Evolutionary conservation across 169 alveolate species (phyloP).

Genomic region (Cryptosporidium muris): DNA sequence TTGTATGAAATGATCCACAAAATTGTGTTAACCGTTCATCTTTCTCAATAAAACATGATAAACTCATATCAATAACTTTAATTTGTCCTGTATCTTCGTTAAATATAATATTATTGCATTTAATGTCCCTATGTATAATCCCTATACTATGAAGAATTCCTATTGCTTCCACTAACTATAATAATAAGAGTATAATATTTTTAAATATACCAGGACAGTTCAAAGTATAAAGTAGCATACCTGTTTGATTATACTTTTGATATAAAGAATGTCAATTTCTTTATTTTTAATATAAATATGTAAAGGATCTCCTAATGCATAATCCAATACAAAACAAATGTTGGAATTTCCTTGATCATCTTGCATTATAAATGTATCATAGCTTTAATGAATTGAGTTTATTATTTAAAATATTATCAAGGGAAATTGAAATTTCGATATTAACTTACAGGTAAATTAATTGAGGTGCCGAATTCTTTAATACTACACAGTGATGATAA

Average conservation of each 20-base stretch:
- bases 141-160: constrained; percentile 40
- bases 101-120: constrained; percentile 39
- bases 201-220: not conserved
- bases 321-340: constrained; percentile 41
- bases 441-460: constrained; percentile 45
- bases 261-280: not conserved
- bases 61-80: constrained; percentile 36
- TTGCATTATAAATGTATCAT: constrained; percentile 29
- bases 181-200: not conserved
- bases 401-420: not conserved
- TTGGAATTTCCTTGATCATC: constrained; percentile 5
- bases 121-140: constrained; percentile 51
- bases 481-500: constrained; percentile 4
- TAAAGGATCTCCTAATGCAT: constrained; percentile 16
- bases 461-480: not conserved
- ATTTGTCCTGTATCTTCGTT: constrained; percentile 10
- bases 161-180: constrained; percentile 14
- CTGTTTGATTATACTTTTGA: constrained; percentile 15
- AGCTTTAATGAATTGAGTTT: not conserved
- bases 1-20: constrained; percentile 63
- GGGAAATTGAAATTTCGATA: not conserved
- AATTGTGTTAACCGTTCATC: constrained; percentile 21
- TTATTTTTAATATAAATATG: constrained; percentile 4
- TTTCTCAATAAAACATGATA: constrained; percentile 12
- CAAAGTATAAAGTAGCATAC: not conserved